Percentiles rank a stretch among this genome's conserved stretches.
These are phyloP conservation scores for Dispira simplex DNA, from an alignment of 192 early-diverging fungal species.

Conservation along the genomic window DNA sequence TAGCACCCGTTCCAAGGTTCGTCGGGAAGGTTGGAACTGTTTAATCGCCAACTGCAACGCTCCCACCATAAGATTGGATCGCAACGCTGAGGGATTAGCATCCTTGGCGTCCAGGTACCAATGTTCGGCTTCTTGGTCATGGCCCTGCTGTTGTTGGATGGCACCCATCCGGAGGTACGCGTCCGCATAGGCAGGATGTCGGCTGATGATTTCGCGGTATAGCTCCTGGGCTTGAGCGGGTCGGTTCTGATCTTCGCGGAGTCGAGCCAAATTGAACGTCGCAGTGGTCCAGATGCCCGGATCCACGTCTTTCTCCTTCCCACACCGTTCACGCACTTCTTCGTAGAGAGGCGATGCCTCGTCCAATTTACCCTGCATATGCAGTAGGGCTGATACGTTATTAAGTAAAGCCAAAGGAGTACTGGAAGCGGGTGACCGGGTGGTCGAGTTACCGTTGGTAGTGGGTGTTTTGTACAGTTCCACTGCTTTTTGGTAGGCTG, in stretches of 20 bases:
- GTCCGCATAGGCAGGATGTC: conserved; percentile 62
- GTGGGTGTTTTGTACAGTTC: conserved; percentile 20
- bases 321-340: conserved; percentile 11
- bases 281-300: conserved; percentile 28
- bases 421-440: conserved; percentile 4
- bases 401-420: conserved; percentile 51
- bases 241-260: conserved; percentile 43
- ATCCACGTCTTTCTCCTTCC: conserved; percentile 10
- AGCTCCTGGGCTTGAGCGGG: conserved; percentile 40
- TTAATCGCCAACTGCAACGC: conserved; percentile 40
- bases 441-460: conserved; percentile 17
- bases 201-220: conserved; percentile 41
- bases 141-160: conserved; percentile 35
- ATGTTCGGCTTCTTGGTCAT: conserved; percentile 39
- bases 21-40: conserved; percentile 47
- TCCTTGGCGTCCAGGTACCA: conserved; percentile 44
- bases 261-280: conserved; percentile 57
- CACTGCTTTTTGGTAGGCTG: conserved; percentile 26
- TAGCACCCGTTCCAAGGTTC: conserved; percentile 62
- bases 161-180: conserved; percentile 63
- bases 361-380: conserved; percentile 30
- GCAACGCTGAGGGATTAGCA: conserved; percentile 37
- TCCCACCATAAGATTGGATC: conserved; percentile 61
- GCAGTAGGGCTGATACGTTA: conserved; percentile 71
- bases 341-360: conserved; percentile 13